Evolutionary conservation across 129 eudicot species (phyloP).

Genomic region (Artemisia annua): DNA sequence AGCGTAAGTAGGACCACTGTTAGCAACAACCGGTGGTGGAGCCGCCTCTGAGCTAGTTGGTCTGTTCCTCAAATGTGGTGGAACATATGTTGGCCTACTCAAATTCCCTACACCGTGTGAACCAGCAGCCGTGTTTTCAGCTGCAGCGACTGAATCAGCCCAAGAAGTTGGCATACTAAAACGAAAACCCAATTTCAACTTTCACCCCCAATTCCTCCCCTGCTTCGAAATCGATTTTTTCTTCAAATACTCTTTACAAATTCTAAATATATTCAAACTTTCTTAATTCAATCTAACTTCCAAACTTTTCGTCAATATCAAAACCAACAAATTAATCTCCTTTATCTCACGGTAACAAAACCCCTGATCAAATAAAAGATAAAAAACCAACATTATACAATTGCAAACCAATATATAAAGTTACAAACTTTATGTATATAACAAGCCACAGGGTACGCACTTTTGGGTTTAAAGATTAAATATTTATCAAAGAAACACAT

Average conservation of each 20-base stretch:
- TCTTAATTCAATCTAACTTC: slow-evolving; percentile 20
- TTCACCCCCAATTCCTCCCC: slow-evolving; percentile 26
- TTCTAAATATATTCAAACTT: not conserved
- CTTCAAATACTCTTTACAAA: not conserved
- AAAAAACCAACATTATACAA: not conserved
- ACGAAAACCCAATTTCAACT: slow-evolving; percentile 20
- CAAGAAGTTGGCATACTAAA: slow-evolving; percentile 64
- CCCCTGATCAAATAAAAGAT: slow-evolving; percentile 25
- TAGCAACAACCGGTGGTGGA: slow-evolving; percentile 36
- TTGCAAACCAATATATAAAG: not conserved
- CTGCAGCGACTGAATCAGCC: slow-evolving; percentile 65
- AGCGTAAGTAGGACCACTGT: slow-evolving; percentile 34
- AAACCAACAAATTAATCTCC: slow-evolving; percentile 5
- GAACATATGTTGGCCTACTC: slow-evolving; percentile 51
- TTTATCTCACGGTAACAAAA: slow-evolving; percentile 5
- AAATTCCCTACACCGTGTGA: slow-evolving; percentile 29
- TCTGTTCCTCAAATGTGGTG: slow-evolving; percentile 69
- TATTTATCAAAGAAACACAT: too few species aligned
- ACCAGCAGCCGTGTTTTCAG: slow-evolving; percentile 54
- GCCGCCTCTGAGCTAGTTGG: slow-evolving; percentile 41
- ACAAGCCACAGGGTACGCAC: not conserved
- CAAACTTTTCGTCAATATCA: slow-evolving; percentile 34
- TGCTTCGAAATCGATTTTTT: not conserved
- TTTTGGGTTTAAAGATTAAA: too few species aligned
- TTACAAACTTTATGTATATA: not conserved